Evolutionary conservation across 2,329 filamentous ascomycete genomes (phyloP).

Genomic region (Tolypocladium cylindrosporum): DNA sequence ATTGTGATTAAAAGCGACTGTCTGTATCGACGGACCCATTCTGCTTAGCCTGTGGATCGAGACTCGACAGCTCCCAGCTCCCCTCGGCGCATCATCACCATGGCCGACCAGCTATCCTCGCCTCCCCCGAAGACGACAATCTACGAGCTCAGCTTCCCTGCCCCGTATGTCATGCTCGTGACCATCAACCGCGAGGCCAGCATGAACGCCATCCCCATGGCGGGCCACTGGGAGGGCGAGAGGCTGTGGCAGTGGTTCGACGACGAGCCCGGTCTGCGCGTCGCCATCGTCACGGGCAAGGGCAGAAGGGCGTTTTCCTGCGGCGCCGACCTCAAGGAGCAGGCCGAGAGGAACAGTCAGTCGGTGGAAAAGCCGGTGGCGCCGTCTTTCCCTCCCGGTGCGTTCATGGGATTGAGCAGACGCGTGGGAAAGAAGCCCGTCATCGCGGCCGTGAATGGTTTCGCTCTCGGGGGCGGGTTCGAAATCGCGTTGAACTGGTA

Average conservation of each 20-base stretch:
- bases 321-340: slow-evolving; percentile 44
- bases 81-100: background rate
- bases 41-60: background rate
- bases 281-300: slow-evolving; percentile 39
- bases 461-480: slow-evolving; percentile 46
- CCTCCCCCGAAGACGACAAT: slow-evolving; percentile 7
- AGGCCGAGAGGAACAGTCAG: slow-evolving; percentile 15
- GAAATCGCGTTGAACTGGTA: slow-evolving; percentile 46
- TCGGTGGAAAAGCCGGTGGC: slow-evolving; percentile 6
- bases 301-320: slow-evolving; percentile 44
- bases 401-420: slow-evolving; percentile 39
- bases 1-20: background rate
- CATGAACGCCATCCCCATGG: slow-evolving; percentile 34
- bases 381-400: slow-evolving; percentile 24
- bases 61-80: background rate
- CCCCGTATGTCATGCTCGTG: slow-evolving; percentile 36
- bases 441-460: slow-evolving; percentile 49
- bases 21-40: background rate
- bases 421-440: slow-evolving; percentile 50
- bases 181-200: slow-evolving; percentile 39
- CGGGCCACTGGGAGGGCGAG: slow-evolving; percentile 37
- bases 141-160: slow-evolving; percentile 31
- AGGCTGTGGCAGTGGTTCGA: slow-evolving; percentile 44
- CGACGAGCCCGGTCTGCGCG: slow-evolving; percentile 33
- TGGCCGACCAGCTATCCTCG: slow-evolving; percentile 5